These are phyloP conservation scores for Boletus barrowsii DNA, from an alignment of 768 basidiomycete genomes.

Conservation along the genomic window DNA sequence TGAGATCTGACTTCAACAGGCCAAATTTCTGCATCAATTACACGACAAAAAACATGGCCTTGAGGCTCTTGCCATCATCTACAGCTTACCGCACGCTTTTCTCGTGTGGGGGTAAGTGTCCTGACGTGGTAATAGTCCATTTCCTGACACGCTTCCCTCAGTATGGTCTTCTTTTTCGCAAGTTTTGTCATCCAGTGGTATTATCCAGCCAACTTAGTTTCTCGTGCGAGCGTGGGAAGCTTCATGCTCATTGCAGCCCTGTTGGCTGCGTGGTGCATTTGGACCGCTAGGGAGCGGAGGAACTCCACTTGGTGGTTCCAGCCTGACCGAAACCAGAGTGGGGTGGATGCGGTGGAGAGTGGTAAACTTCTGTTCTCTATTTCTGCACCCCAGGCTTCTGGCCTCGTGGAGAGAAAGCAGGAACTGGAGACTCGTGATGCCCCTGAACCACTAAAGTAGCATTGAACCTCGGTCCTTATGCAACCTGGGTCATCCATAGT, in stretches of 20 bases:
- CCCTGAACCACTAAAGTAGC: too few relatives aligned
- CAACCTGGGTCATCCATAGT: too few relatives aligned
- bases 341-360: too few relatives aligned
- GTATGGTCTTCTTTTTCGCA: slow-evolving; percentile 28
- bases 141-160: slow-evolving; percentile 3
- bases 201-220: neutral
- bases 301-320: slow-evolving; percentile 26
- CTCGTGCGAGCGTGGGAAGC: slow-evolving; percentile 28
- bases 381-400: too few relatives aligned
- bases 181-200: slow-evolving; percentile 29
- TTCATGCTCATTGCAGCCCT: slow-evolving; percentile 27
- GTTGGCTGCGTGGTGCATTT: slow-evolving; percentile 46
- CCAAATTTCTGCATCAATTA: slow-evolving; percentile 15
- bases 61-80: slow-evolving; percentile 50
- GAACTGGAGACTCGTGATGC: too few relatives aligned
- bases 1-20: slow-evolving; percentile 9
- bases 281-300: slow-evolving; percentile 18
- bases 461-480: too few relatives aligned
- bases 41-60: slow-evolving; percentile 36
- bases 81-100: slow-evolving; percentile 53
- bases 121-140: neutral
- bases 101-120: slow-evolving; percentile 57
- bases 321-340: slow-evolving; percentile 8
- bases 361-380: too few relatives aligned
- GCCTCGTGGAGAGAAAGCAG: too few relatives aligned